phyloP scores from a whole-genome alignment of 176 grass and related monocot genomes.

The Aegilops longissima region DNA sequence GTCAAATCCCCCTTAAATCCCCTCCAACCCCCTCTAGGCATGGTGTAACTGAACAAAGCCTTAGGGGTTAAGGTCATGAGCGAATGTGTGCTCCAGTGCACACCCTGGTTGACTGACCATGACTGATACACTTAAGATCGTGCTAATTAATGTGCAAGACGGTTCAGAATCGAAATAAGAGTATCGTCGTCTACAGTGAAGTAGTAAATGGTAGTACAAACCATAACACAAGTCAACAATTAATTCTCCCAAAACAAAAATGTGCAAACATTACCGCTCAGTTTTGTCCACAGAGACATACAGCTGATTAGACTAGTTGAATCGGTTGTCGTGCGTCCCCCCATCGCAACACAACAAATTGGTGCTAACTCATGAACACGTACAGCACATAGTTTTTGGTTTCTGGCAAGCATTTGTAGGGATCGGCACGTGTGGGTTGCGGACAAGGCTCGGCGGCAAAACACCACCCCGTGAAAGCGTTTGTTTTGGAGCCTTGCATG shows the following conservation, averaged over 20 bases:
- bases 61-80: no score
- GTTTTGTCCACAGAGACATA: slow-evolving; percentile 5
- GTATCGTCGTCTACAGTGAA: no score
- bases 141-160: no score
- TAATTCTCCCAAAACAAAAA: neutral
- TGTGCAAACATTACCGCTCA: neutral
- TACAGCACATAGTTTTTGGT: neutral
- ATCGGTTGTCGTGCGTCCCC: slow-evolving; percentile 25
- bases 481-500: slow-evolving; percentile 40
- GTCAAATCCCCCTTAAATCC: no score
- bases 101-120: no score
- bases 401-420: slow-evolving; percentile 40
- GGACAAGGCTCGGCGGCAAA: slow-evolving; percentile 40
- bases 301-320: slow-evolving; percentile 24
- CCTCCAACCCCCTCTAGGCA: no score
- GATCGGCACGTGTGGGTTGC: slow-evolving; percentile 49
- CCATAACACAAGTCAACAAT: neutral
- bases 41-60: no score
- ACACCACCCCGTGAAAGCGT: slow-evolving; percentile 47
- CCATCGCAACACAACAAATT: slow-evolving; percentile 35
- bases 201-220: no score
- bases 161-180: no score
- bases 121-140: no score
- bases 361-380: slow-evolving; percentile 43
- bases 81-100: no score